Evolutionary conservation across 768 basidiomycete species (phyloP).

Genomic region (Rhodotorula sphaerocarpa): DNA sequence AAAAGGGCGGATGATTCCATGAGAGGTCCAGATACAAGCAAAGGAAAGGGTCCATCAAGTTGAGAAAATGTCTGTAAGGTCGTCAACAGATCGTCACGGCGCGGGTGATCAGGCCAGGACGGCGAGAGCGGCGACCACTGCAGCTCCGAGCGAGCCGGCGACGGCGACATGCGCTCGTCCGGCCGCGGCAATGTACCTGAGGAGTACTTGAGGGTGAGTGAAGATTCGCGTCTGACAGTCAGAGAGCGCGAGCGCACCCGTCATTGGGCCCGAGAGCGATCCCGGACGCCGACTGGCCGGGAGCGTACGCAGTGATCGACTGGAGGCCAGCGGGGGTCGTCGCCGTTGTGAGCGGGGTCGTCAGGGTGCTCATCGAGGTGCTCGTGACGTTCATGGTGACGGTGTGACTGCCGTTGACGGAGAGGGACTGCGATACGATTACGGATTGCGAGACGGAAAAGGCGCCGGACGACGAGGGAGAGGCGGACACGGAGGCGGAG

Average conservation of each 20-base stretch:
- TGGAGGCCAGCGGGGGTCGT: not conserved
- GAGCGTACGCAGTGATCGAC: constrained; percentile 13
- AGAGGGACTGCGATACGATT: constrained; percentile 1
- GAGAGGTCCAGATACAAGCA: too few relatives aligned
- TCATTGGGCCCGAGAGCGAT: constrained; percentile 19
- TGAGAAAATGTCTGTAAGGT: not conserved
- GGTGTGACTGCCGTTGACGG: not conserved
- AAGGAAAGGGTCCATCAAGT: not conserved
- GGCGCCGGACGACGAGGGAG: not conserved
- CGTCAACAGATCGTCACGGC: too few relatives aligned
- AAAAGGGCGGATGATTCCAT: too few relatives aligned
- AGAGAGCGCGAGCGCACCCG: not conserved
- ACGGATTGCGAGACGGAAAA: constrained; percentile 6
- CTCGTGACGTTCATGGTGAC: constrained; percentile 10
- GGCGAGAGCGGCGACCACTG: not conserved
- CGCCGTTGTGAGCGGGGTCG: constrained; percentile 6
- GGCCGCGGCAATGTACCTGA: constrained; percentile 8
- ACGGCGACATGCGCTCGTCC: not conserved
- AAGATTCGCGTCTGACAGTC: rapidly evolving
- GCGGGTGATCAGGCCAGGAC: not conserved
- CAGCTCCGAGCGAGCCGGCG: not conserved
- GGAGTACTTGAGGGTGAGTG: not conserved
- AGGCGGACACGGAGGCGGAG: constrained; percentile 1
- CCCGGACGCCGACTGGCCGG: constrained; percentile 1
- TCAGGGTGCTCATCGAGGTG: not conserved